Percentiles rank a stretch among this genome's conserved stretches.
These are phyloP conservation scores for Chrysanthemum makinoi DNA, from an alignment of 129 eudicot species.

Conservation along the genomic window DNA sequence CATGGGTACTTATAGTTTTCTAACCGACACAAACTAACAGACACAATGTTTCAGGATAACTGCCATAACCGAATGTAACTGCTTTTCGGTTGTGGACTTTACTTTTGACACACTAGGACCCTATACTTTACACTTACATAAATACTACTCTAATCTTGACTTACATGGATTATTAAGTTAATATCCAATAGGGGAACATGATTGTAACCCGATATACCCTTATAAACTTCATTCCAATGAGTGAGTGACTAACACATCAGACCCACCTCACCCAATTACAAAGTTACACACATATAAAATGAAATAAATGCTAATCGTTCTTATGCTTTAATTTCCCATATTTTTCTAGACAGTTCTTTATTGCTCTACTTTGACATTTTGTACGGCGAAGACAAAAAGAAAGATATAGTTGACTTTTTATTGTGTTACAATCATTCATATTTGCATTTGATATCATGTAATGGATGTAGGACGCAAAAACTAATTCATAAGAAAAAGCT, in stretches of 20 bases:
- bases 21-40: too few relatives aligned
- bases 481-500: conserved; percentile 14
- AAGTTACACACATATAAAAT: background rate
- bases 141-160: too few relatives aligned
- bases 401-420: background rate
- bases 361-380: conserved; percentile 21
- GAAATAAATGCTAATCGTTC: conserved; percentile 9
- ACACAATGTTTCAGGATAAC: too few relatives aligned
- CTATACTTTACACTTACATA: too few relatives aligned
- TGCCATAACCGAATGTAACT: too few relatives aligned
- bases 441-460: conserved; percentile 21
- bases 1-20: too few relatives aligned
- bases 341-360: conserved; percentile 23
- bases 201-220: conserved; percentile 23
- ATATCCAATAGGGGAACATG: conserved; percentile 18
- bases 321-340: background rate
- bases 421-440: conserved; percentile 28
- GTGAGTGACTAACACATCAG: conserved; percentile 30
- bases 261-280: conserved; percentile 28
- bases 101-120: too few relatives aligned
- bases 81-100: too few relatives aligned
- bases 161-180: too few relatives aligned
- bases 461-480: background rate
- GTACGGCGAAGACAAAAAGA: conserved; percentile 19
- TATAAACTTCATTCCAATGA: conserved; percentile 16